Evolutionary conservation across 179 eudicot species (phyloP).

Genomic region (Gypsophila paniculata): DNA sequence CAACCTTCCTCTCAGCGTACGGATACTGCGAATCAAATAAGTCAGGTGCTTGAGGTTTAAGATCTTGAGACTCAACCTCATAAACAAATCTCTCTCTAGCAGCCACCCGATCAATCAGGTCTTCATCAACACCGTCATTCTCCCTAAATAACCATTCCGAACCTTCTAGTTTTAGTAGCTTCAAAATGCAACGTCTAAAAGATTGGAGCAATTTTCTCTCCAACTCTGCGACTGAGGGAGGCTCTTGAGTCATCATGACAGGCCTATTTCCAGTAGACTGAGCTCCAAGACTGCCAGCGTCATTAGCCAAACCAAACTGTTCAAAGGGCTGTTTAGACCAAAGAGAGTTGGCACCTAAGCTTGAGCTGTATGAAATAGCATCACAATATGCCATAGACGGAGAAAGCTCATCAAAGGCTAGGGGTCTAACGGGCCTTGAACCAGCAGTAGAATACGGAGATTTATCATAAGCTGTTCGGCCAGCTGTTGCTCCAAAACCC

Average conservation of each 20-base stretch:
- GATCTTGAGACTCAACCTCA: conserved; percentile 70
- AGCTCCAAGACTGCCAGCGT: conserved; percentile 26
- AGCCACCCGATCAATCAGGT: conserved; percentile 76
- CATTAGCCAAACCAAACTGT: conserved; percentile 77
- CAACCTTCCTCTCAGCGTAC: conserved; percentile 42
- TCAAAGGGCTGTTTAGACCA: conserved; percentile 84
- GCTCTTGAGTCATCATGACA: conserved; percentile 36
- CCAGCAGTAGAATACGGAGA: conserved; percentile 38
- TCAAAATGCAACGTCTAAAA: conserved; percentile 64
- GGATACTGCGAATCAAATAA: conserved; percentile 36
- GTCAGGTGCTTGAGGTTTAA: conserved; percentile 27
- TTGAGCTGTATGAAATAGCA: conserved; percentile 41
- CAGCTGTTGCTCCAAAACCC: conserved; percentile 43
- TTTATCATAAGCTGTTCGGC: conserved; percentile 36
- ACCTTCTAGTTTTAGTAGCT: conserved; percentile 90
- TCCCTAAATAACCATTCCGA: conserved; percentile 85
- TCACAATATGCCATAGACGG: conserved; percentile 53
- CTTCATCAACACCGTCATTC: conserved; percentile 88
- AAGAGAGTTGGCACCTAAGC: conserved; percentile 53
- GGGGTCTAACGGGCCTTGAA: conserved; percentile 43
- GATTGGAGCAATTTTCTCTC: conserved; percentile 75
- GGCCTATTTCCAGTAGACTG: conserved; percentile 28
- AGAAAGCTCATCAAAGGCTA: conserved; percentile 52
- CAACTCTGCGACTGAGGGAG: conserved; percentile 41
- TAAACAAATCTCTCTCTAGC: conserved; percentile 67